Conservation (phyloP, 768 basidiomycete species). For the Suillus paluster region DNA sequence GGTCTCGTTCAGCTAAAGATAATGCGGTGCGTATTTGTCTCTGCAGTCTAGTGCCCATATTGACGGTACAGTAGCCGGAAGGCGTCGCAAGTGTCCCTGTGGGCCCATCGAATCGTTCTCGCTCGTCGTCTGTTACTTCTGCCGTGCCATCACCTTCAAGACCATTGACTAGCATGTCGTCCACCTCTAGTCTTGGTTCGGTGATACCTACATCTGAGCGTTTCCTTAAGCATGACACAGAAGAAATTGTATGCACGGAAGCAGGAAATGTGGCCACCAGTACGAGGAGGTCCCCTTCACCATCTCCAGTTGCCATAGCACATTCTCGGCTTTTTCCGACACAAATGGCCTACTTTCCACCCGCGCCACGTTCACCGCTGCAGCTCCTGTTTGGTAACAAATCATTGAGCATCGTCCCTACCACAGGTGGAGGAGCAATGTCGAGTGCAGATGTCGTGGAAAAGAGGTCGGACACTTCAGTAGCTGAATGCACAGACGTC, state of each 20-base stretch:
- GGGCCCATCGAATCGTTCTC: neutral
- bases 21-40: conserved; percentile 17
- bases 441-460: conserved; percentile 8
- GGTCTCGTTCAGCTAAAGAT: conserved; percentile 17
- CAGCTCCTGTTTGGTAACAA: conserved; percentile 14
- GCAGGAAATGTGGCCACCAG: conserved; percentile 4
- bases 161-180: conserved; percentile 23
- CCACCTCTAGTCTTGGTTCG: conserved; percentile 36
- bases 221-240: conserved; percentile 22
- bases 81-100: neutral
- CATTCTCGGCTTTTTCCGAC: conserved; percentile 5
- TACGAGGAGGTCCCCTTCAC: neutral
- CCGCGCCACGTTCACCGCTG: conserved; percentile 7
- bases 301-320: conserved; percentile 16
- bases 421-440: neutral
- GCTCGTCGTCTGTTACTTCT: conserved; percentile 4
- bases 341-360: conserved; percentile 4
- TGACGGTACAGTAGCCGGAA: neutral
- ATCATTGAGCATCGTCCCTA: conserved; percentile 8
- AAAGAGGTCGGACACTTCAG: conserved; percentile 9
- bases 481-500: conserved; percentile 12
- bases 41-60: neutral
- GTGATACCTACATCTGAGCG: conserved; percentile 30
- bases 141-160: neutral
- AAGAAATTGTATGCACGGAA: conserved; percentile 13